Evolutionary conservation across 225 moss, liverwort and hornwort species (phyloP).

Genomic region (Bryum argenteum): DNA sequence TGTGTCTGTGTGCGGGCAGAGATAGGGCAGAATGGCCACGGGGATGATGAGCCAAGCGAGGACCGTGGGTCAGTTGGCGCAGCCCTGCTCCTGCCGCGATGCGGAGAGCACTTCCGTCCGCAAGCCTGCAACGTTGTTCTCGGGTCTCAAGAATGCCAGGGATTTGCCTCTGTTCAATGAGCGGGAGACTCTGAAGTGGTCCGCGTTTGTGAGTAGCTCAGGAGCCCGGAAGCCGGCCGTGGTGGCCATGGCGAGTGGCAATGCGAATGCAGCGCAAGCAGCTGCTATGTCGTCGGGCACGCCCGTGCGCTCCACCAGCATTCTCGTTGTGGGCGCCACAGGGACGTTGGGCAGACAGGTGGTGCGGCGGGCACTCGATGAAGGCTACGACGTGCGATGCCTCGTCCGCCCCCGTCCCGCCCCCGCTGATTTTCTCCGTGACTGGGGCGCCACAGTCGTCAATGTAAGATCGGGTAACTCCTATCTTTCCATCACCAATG

Average conservation of each 20-base stretch:
- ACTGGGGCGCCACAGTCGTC: slow-evolving; percentile 90
- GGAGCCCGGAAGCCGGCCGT: slow-evolving; percentile 50
- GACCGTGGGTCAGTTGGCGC: slow-evolving; percentile 32
- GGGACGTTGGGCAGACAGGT: slow-evolving; percentile 87
- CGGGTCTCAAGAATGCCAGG: slow-evolving; percentile 40
- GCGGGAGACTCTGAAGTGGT: slow-evolving; percentile 30
- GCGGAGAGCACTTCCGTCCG: slow-evolving; percentile 38
- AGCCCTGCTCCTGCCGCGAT: slow-evolving; percentile 31
- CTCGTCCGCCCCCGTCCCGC: slow-evolving; percentile 83
- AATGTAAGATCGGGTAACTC: slow-evolving; percentile 62
- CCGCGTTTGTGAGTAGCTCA: slow-evolving; percentile 24
- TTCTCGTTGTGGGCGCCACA: slow-evolving; percentile 83
- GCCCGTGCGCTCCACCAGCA: slow-evolving; percentile 78
- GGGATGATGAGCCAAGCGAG: slow-evolving; percentile 43
- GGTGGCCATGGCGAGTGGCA: slow-evolving; percentile 38
- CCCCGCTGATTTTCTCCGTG: slow-evolving; percentile 89
- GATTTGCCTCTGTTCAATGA: slow-evolving; percentile 36
- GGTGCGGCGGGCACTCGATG: slow-evolving; percentile 81
- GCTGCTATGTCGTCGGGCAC: slow-evolving; percentile 71
- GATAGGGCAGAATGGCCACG: slow-evolving; percentile 37
- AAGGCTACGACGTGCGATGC: slow-evolving; percentile 92
- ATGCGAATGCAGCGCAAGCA: slow-evolving; percentile 26
- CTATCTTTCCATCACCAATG: background rate
- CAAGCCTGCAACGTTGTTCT: slow-evolving; percentile 30
- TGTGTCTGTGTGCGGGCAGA: background rate